Evolutionary conservation across 495 filamentous ascomycete genomes (phyloP).

Genomic region (Penicillium bovifimosum): DNA sequence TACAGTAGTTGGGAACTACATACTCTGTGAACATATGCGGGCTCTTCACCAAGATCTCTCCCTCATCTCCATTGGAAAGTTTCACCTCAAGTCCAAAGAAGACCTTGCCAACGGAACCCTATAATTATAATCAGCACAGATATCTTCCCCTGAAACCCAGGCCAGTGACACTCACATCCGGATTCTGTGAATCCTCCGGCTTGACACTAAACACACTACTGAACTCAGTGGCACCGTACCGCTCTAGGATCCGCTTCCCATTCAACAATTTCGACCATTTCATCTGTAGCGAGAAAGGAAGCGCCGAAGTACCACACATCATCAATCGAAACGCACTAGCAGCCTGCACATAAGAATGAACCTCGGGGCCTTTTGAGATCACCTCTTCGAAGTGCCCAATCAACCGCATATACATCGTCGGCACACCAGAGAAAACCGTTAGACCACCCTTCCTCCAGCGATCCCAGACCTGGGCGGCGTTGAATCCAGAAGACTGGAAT

Average conservation of each 20-base stretch:
- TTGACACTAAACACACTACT: constrained; percentile 40
- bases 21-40: constrained; percentile 39
- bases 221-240: constrained; percentile 45
- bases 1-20: too few species aligned
- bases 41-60: constrained; percentile 35
- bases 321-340: constrained; percentile 35
- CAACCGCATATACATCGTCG: constrained; percentile 48
- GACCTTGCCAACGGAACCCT: constrained; percentile 33
- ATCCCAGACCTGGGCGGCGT: constrained; percentile 43
- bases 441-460: constrained; percentile 37
- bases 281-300: constrained; percentile 37
- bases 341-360: constrained; percentile 29
- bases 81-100: constrained; percentile 22
- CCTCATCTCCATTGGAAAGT: constrained; percentile 15
- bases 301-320: constrained; percentile 41
- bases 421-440: constrained; percentile 46
- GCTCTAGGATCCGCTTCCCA: constrained; percentile 35
- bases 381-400: constrained; percentile 37
- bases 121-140: too few species aligned
- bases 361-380: constrained; percentile 14
- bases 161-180: neutral
- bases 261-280: constrained; percentile 39
- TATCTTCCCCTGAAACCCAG: too few species aligned
- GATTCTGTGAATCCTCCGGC: constrained; percentile 22
- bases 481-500: constrained; percentile 40